phyloP scores from a whole-genome alignment of 345 rosid species.

The Lepidium sativum region DNA sequence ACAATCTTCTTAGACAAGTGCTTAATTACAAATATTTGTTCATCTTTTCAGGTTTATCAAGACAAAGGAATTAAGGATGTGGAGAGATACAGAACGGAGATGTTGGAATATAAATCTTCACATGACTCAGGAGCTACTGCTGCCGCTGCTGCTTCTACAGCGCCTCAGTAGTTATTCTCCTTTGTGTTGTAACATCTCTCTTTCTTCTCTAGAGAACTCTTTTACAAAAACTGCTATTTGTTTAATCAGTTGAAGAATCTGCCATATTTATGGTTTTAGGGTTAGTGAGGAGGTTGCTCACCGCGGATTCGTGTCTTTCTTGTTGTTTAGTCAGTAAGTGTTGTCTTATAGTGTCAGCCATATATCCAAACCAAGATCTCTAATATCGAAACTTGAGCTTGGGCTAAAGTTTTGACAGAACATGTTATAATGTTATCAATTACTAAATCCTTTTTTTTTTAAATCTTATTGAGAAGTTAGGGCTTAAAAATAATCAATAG shows the following conservation, averaged over 20 bases:
- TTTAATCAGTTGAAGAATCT: background rate
- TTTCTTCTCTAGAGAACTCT: slow-evolving; percentile 4
- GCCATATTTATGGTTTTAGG: slow-evolving; percentile 20
- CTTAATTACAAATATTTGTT: background rate
- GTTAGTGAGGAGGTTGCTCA: slow-evolving; percentile 13
- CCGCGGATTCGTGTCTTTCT: background rate
- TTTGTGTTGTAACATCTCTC: slow-evolving; percentile 10
- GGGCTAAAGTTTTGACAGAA: background rate
- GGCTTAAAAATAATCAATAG: no score
- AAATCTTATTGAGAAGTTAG: no score
- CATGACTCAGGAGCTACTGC: slow-evolving; percentile 35
- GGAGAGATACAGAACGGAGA: slow-evolving; percentile 64
- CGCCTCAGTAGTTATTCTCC: slow-evolving; percentile 7
- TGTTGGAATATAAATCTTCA: slow-evolving; percentile 50
- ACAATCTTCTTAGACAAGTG: background rate
- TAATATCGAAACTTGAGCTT: background rate
- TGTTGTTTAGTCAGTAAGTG: background rate
- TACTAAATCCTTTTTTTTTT: no score
- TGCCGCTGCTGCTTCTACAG: slow-evolving; percentile 47
- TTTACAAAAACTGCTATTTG: background rate
- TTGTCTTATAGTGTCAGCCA: background rate
- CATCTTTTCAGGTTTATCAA: slow-evolving; percentile 47
- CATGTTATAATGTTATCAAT: background rate
- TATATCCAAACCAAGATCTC: background rate
- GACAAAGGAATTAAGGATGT: slow-evolving; percentile 63